Evolutionary conservation across 257 asterid species (phyloP).

Genomic region (Orobanche coerulescens): DNA sequence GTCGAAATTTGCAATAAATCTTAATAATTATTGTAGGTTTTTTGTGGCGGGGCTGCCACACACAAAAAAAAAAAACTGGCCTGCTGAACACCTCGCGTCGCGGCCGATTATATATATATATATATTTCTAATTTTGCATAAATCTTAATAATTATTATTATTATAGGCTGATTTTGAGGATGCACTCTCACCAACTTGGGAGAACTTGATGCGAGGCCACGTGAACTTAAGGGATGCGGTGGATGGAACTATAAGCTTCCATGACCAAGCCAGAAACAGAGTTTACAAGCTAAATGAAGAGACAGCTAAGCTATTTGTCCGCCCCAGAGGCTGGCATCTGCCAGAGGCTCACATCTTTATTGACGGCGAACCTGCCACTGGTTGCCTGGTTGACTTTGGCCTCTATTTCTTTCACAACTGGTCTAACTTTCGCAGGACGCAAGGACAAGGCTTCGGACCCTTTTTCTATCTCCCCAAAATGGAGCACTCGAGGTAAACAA

Average conservation of each 20-base stretch:
- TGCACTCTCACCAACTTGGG: slow-evolving; percentile 92
- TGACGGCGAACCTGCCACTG: slow-evolving; percentile 88
- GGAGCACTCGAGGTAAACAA: slow-evolving; percentile 71
- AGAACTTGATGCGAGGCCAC: slow-evolving; percentile 76
- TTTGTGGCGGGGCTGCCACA: too few relatives aligned
- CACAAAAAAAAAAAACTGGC: too few relatives aligned
- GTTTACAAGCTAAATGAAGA: slow-evolving; percentile 65
- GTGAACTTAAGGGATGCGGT: slow-evolving; percentile 80
- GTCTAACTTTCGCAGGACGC: slow-evolving; percentile 49
- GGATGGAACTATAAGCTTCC: slow-evolving; percentile 65
- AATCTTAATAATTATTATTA: too few relatives aligned
- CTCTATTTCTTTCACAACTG: slow-evolving; percentile 81
- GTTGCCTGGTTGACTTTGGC: slow-evolving; percentile 81
- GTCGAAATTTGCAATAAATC: too few relatives aligned
- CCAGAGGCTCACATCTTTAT: slow-evolving; percentile 85
- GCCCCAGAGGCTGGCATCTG: slow-evolving; percentile 97
- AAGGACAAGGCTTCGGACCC: slow-evolving; percentile 81
- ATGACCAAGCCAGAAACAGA: slow-evolving; percentile 68
- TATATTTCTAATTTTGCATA: too few relatives aligned
- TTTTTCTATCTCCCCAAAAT: slow-evolving; percentile 93
- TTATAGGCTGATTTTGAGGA: slow-evolving; percentile 93
- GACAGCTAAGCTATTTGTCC: slow-evolving; percentile 89
- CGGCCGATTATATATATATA: too few relatives aligned
- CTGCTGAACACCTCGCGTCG: too few relatives aligned
- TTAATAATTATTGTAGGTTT: too few relatives aligned